Conservation (phyloP, 208 protist genomes). For the Acanthamoeba culbertsoni region DNA sequence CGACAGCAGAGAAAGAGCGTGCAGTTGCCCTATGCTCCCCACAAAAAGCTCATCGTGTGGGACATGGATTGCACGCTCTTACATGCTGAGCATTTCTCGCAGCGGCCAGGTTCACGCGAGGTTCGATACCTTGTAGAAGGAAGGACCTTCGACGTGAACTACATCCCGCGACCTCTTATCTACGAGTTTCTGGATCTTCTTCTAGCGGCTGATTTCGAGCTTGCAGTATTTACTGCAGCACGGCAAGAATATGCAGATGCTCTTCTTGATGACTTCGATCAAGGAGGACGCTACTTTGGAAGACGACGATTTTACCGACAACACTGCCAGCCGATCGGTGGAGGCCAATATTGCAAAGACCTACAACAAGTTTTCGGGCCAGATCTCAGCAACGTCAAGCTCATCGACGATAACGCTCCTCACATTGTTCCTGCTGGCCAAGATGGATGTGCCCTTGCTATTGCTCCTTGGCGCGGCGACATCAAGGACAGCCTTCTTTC, state of each 20-base stretch:
- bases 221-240: neutral
- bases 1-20: too few relatives aligned
- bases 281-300: neutral
- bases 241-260: neutral
- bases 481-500: too few relatives aligned
- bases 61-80: neutral
- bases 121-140: neutral
- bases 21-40: too few relatives aligned
- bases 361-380: neutral
- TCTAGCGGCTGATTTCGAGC: neutral
- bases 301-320: neutral
- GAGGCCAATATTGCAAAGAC: too few relatives aligned
- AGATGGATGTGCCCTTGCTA: neutral
- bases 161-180: neutral
- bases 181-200: neutral
- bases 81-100: neutral
- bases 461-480: neutral
- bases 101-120: too few relatives aligned
- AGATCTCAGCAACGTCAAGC: neutral
- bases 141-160: neutral
- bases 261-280: neutral
- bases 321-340: neutral
- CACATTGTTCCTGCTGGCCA: neutral
- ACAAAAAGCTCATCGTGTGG: too few relatives aligned
- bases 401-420: neutral